phyloP scores from a whole-genome alignment of 2,329 filamentous ascomycete species.

The Orbilia blumenaviensis region DNA sequence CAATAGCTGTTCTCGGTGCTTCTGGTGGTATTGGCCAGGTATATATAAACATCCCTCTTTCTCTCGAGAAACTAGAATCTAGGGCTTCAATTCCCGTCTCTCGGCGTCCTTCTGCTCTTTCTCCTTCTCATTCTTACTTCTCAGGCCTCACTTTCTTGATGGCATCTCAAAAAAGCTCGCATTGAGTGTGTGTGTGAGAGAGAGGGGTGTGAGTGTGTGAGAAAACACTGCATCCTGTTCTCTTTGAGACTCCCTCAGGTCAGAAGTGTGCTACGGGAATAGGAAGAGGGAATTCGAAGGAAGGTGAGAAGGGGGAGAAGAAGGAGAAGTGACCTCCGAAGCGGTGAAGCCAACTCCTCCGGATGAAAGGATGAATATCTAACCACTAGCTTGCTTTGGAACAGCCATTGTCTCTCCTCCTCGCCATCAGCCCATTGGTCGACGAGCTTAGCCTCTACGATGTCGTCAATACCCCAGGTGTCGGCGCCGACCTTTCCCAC shows the following conservation, averaged over 20 bases:
- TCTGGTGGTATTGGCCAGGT: constrained; percentile 99
- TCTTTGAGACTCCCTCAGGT: no score
- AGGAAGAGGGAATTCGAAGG: no score
- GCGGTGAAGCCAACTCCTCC: not conserved
- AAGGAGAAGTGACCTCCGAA: constrained; percentile 8
- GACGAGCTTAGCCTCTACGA: constrained; percentile 97
- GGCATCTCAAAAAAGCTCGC: no score
- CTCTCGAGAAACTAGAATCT: constrained; percentile 16
- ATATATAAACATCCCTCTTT: no score
- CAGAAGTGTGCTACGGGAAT: no score
- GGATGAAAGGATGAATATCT: constrained; percentile 25
- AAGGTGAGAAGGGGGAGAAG: no score
- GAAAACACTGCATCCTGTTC: no score
- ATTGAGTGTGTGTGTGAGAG: no score
- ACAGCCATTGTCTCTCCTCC: constrained; percentile 92
- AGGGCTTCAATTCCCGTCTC: not conserved
- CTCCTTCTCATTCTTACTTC: no score
- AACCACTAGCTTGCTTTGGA: constrained; percentile 27
- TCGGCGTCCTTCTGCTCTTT: no score
- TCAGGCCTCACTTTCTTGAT: no score
- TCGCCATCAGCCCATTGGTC: constrained; percentile 88
- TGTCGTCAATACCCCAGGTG: constrained; percentile 98
- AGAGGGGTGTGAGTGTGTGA: no score
- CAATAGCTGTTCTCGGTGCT: constrained; percentile 83
- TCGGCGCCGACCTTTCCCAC: constrained; percentile 94